Evolutionary conservation across 345 rosid genomes (phyloP).

Genomic region (Camelina laxa): DNA sequence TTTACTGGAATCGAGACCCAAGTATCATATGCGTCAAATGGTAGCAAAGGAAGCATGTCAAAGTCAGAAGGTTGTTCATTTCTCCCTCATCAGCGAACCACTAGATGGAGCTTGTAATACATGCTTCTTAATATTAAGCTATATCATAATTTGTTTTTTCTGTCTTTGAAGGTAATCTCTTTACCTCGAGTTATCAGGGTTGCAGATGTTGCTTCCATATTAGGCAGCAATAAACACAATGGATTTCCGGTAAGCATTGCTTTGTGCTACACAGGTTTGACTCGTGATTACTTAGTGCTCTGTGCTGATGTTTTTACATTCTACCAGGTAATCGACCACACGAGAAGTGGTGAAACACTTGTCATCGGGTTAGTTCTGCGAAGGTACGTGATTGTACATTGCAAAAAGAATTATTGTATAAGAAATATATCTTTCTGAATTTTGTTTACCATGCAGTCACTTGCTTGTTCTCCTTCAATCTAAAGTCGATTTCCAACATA

Average conservation of each 20-base stretch:
- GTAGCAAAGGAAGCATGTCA: constrained; percentile 85
- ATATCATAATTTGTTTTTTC: constrained; percentile 22
- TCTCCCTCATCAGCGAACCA: constrained; percentile 11
- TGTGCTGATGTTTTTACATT: constrained; percentile 16
- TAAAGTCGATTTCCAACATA: constrained; percentile 93
- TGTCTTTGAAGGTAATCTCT: constrained; percentile 69
- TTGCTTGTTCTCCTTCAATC: constrained; percentile 96
- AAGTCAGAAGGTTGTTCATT: constrained; percentile 66
- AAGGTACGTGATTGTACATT: constrained; percentile 56
- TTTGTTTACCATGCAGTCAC: constrained; percentile 62
- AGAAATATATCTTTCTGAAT: constrained; percentile 27
- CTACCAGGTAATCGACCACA: constrained; percentile 83
- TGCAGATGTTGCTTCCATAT: constrained; percentile 80
- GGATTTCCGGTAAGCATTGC: constrained; percentile 81
- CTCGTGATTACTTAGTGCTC: constrained; percentile 8
- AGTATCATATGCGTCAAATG: constrained; percentile 77
- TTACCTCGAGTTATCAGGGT: constrained; percentile 88
- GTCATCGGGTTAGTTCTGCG: constrained; percentile 95
- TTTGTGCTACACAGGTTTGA: constrained; percentile 2
- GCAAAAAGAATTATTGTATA: not conserved
- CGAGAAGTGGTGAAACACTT: constrained; percentile 86
- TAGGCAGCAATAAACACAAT: constrained; percentile 84
- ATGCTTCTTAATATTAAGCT: not conserved
- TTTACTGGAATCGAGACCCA: constrained; percentile 87
- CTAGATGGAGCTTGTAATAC: constrained; percentile 21